Conservation (phyloP, 352 stramenopile species). For the Ophiocytium majus region DNA sequence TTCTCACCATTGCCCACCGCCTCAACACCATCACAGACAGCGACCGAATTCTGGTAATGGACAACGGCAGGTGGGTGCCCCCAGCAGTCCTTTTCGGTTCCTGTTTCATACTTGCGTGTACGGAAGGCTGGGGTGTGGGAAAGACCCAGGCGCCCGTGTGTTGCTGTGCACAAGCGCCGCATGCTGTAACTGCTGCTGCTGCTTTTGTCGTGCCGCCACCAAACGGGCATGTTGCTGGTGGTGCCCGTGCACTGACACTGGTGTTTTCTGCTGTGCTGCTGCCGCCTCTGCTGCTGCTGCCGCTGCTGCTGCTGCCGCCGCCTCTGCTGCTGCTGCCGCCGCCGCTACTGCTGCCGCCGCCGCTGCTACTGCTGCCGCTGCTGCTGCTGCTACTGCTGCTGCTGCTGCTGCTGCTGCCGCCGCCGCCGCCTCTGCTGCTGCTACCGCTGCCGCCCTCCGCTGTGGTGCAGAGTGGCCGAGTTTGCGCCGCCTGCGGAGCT, state of each 20-base stretch:
- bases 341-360: background rate
- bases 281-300: background rate
- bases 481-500: conserved; percentile 5
- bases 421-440: background rate
- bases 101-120: background rate
- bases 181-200: background rate
- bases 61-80: conserved; percentile 78
- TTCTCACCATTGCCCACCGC: conserved; percentile 93
- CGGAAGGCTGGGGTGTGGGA: background rate
- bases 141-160: background rate
- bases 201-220: too few species aligned
- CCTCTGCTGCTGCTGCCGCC: background rate
- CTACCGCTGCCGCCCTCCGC: background rate
- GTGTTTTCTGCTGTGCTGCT: background rate
- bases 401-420: background rate
- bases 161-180: background rate
- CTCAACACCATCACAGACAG: conserved; percentile 95
- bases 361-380: background rate
- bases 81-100: background rate
- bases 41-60: conserved; percentile 91
- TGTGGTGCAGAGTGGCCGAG: background rate
- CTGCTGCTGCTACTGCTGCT: background rate
- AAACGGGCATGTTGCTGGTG: too few species aligned
- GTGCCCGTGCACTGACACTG: too few species aligned
- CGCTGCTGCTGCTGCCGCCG: background rate